Evolutionary conservation across 805 yeast genomes (phyloP).

Genomic region (Saturnispora quitensis): DNA sequence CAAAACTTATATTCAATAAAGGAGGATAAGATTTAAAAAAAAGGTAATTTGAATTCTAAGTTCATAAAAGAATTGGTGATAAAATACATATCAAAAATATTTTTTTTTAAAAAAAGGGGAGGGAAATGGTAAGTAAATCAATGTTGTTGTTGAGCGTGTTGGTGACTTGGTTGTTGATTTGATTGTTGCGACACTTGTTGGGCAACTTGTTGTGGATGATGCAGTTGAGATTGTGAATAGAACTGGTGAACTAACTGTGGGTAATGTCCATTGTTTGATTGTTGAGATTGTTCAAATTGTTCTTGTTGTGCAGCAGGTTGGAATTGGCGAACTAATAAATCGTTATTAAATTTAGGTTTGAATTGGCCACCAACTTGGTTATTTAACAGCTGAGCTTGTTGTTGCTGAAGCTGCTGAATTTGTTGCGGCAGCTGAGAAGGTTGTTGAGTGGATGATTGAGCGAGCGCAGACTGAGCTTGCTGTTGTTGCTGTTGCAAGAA

Average conservation of each 20-base stretch:
- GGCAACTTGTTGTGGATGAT: not conserved
- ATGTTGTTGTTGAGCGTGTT: conserved; percentile 5
- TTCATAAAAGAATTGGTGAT: not conserved
- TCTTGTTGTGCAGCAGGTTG: conserved; percentile 5
- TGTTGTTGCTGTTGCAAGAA: conserved; percentile 5
- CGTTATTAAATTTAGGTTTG: conserved; percentile 7
- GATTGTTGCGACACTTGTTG: not conserved
- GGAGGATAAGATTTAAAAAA: not conserved
- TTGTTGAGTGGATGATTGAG: not conserved
- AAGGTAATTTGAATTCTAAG: not conserved
- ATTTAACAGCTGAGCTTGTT: not conserved
- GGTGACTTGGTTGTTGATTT: not conserved
- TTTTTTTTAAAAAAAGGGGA: not conserved
- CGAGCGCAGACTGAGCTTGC: not conserved
- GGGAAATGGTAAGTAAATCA: not conserved
- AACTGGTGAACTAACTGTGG: conserved; percentile 4
- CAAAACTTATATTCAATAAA: not conserved
- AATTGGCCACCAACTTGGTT: conserved; percentile 3
- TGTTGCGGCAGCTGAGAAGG: not conserved
- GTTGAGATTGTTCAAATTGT: not conserved
- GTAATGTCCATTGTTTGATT: not conserved
- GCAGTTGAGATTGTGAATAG: not conserved
- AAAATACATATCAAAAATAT: not conserved
- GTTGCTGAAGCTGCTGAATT: not conserved
- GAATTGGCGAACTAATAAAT: conserved; percentile 7